phyloP scores from a whole-genome alignment of 345 rosid species.

The Arabidopsis suecica region DNA sequence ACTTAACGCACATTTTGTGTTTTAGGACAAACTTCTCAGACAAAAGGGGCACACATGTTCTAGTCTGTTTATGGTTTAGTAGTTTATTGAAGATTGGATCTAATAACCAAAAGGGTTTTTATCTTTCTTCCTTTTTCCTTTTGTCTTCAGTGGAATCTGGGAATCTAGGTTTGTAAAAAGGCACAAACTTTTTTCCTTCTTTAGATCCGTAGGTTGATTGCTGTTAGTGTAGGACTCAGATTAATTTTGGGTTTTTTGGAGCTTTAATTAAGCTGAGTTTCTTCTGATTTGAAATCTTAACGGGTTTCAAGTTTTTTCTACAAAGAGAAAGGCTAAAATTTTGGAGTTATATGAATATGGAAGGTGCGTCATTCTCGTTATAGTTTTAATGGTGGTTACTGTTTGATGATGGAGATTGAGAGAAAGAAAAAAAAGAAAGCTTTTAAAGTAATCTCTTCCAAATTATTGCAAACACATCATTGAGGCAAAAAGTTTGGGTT shows the following conservation, averaged over 20 bases:
- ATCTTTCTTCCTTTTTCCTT: slow-evolving; percentile 17
- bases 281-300: slow-evolving; percentile 32
- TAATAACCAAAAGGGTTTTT: slow-evolving; percentile 37
- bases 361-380: slow-evolving; percentile 52
- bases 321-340: slow-evolving; percentile 45
- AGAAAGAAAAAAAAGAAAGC: slow-evolving; percentile 24
- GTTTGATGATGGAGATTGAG: slow-evolving; percentile 39
- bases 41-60: slow-evolving; percentile 35
- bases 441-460: slow-evolving; percentile 32
- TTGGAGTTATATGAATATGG: slow-evolving; percentile 49
- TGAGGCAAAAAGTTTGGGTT: slow-evolving; percentile 35
- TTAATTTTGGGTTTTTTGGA: slow-evolving; percentile 12
- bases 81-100: slow-evolving; percentile 41
- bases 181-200: slow-evolving; percentile 36
- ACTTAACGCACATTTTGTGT: slow-evolving; percentile 37
- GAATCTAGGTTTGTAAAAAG: slow-evolving; percentile 46
- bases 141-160: slow-evolving; percentile 34
- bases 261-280: slow-evolving; percentile 52
- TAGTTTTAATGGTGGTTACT: slow-evolving; percentile 44
- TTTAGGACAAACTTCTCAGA: slow-evolving; percentile 28
- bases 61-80: slow-evolving; percentile 34
- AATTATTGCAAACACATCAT: slow-evolving; percentile 39
- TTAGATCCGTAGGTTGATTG: slow-evolving; percentile 38
- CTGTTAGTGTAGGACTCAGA: slow-evolving; percentile 18
- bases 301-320: slow-evolving; percentile 39